phyloP scores from a whole-genome alignment of 768 basidiomycete genomes.

The Paxillus rubicundulus region DNA sequence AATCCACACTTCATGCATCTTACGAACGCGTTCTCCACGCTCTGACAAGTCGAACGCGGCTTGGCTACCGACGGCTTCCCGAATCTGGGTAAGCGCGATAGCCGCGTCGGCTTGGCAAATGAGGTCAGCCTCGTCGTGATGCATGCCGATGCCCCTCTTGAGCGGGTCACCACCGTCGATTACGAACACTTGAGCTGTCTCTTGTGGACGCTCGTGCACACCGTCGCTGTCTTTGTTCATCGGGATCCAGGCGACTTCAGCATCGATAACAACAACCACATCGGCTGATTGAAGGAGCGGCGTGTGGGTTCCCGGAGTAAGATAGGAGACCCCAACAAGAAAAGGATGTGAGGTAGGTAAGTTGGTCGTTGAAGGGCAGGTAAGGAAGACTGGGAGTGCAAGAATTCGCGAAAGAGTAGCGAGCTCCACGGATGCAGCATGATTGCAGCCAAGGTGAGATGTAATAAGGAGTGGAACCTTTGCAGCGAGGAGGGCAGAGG shows the following conservation, averaged over 20 bases:
- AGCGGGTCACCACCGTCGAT: constrained; percentile 64
- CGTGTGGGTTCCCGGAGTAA: constrained; percentile 44
- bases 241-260: constrained; percentile 65
- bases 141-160: constrained; percentile 45
- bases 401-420: constrained; percentile 47
- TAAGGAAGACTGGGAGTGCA: constrained; percentile 51
- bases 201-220: constrained; percentile 33
- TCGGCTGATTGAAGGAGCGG: constrained; percentile 53
- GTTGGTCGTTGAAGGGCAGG: constrained; percentile 50
- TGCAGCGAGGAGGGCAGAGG: constrained; percentile 47
- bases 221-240: constrained; percentile 38
- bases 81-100: constrained; percentile 49
- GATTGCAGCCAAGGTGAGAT: constrained; percentile 58
- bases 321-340: constrained; percentile 52
- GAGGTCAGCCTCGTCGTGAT: constrained; percentile 54
- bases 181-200: constrained; percentile 51
- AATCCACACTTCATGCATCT: constrained; percentile 28
- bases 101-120: constrained; percentile 57
- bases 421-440: constrained; percentile 44
- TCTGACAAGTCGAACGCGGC: constrained; percentile 10
- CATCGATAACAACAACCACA: constrained; percentile 62
- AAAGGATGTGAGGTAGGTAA: constrained; percentile 57
- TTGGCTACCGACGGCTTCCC: constrained; percentile 16
- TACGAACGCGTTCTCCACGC: constrained; percentile 15
- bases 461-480: constrained; percentile 62